phyloP scores from a whole-genome alignment of 495 filamentous ascomycete species.

The Rostrohypoxylon terebratum region DNA sequence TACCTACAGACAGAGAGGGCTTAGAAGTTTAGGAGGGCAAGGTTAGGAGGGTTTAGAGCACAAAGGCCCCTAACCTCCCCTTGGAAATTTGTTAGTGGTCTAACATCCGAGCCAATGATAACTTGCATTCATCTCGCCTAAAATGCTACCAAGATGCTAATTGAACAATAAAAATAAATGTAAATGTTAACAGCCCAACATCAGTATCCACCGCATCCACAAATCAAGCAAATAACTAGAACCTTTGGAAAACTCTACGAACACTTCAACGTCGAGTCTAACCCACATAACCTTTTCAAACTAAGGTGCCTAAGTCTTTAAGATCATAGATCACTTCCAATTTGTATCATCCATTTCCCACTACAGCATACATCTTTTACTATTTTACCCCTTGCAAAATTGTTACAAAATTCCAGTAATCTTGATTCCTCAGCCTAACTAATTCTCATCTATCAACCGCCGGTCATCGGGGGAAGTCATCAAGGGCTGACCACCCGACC shows the following conservation, averaged over 20 bases:
- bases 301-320: background rate
- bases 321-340: background rate
- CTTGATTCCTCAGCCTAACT: slow-evolving; percentile 14
- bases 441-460: slow-evolving; percentile 13
- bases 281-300: slow-evolving; percentile 8
- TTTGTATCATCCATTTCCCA: slow-evolving; percentile 3
- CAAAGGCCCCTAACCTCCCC: slow-evolving; percentile 3
- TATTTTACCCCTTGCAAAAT: no score
- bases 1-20: no score
- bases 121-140: background rate
- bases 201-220: slow-evolving; percentile 6
- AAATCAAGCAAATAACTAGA: slow-evolving; percentile 11
- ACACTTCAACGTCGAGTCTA: background rate
- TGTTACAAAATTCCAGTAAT: slow-evolving; percentile 7
- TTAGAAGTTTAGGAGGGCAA: background rate
- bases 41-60: background rate
- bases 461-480: slow-evolving; percentile 36
- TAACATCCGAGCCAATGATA: slow-evolving; percentile 26
- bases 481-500: slow-evolving; percentile 35
- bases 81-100: slow-evolving; percentile 36
- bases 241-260: background rate
- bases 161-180: slow-evolving; percentile 11
- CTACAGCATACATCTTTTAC: no score
- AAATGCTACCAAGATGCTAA: background rate
- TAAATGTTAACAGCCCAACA: slow-evolving; percentile 1